These are phyloP conservation scores for Penicillium sp. DNA, from an alignment of 2,329 filamentous ascomycete genomes.

Conservation along the genomic window DNA sequence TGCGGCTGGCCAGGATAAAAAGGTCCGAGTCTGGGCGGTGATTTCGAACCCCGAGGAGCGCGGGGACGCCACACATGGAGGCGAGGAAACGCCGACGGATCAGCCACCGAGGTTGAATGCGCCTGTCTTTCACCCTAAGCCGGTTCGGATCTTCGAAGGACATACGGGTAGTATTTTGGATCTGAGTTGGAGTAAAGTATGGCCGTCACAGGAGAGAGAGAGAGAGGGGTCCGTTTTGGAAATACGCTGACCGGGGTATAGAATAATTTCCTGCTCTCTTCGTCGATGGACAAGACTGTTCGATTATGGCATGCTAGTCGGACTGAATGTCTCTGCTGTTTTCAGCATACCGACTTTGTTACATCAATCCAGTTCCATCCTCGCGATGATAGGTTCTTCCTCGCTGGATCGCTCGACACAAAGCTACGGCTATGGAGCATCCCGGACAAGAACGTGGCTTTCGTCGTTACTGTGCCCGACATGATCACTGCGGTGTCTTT, in stretches of 20 bases:
- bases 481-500: slow-evolving; percentile 95
- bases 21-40: slow-evolving; percentile 87
- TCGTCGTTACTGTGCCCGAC: slow-evolving; percentile 75
- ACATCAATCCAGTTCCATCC: slow-evolving; percentile 95
- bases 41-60: slow-evolving; percentile 83
- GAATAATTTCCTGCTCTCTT: slow-evolving; percentile 95
- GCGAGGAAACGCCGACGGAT: slow-evolving; percentile 57
- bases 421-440: slow-evolving; percentile 95
- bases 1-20: slow-evolving; percentile 85
- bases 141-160: slow-evolving; percentile 78
- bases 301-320: slow-evolving; percentile 90
- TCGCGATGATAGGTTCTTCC: slow-evolving; percentile 92
- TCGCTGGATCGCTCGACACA: slow-evolving; percentile 89
- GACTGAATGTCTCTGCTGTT: slow-evolving; percentile 85
- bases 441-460: slow-evolving; percentile 92
- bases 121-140: slow-evolving; percentile 84
- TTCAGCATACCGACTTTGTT: slow-evolving; percentile 93
- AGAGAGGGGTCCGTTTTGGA: too few species aligned
- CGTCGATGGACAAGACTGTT: slow-evolving; percentile 98
- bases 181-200: slow-evolving; percentile 90
- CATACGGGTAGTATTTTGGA: slow-evolving; percentile 88
- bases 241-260: slow-evolving; percentile 34
- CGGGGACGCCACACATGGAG: slow-evolving; percentile 72
- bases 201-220: slow-evolving; percentile 13
- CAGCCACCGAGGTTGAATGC: slow-evolving; percentile 73